Evolutionary conservation across 2,329 filamentous ascomycete genomes (phyloP), one percentile per base, ranked within the genome.

Genomic region (Elsinoe fawcettii): DNA sequence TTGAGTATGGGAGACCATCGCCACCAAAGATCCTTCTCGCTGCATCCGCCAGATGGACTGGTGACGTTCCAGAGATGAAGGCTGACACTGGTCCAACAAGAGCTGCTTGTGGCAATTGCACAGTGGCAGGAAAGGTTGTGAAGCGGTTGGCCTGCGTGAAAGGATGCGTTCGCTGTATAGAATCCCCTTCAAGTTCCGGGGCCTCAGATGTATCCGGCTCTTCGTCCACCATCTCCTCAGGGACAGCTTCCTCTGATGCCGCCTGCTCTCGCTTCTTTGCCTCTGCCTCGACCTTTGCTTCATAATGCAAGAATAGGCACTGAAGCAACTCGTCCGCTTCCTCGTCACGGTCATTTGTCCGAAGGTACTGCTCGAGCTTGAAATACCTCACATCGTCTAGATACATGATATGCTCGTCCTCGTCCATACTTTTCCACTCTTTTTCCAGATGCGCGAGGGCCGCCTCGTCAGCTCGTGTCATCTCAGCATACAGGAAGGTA

Each of bases 21-120:
- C 92, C 92, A 43, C 91, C 92, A 67, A 96, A 92, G 0, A 82
- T 78, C 43, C 77, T 80, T 63, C 88, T 82, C 0, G 91, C 88
- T 1, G 86, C 80, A 58, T 86, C 80, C 32, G 79, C 77, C 30
- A 97, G 76, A 67, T 99, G 93, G 58, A 84, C 86, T 43, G 84
- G 81, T 58, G 89, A 81, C 8, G 71, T 69, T 23, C 63, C 76
- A 12, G 78, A 77, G 1, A 97, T 76, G 2, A 96, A 76, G 3
- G 80, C 72, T 1, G 81, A 77, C 16, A 95, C 84, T 0, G 90
- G 90, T 2, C 80, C 74, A 7, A 87, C 78, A 39, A 96, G 79
- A 2, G 81, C 76, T n/a, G 78, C 74, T 61, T 82, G 80, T 0
- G 92, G 90, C 2, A 96, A 73, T n/a, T 81, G 77, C 12, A 96